phyloP scores from a whole-genome alignment of 805 yeast genomes.

The Nakazawaea ishiwadae region DNA sequence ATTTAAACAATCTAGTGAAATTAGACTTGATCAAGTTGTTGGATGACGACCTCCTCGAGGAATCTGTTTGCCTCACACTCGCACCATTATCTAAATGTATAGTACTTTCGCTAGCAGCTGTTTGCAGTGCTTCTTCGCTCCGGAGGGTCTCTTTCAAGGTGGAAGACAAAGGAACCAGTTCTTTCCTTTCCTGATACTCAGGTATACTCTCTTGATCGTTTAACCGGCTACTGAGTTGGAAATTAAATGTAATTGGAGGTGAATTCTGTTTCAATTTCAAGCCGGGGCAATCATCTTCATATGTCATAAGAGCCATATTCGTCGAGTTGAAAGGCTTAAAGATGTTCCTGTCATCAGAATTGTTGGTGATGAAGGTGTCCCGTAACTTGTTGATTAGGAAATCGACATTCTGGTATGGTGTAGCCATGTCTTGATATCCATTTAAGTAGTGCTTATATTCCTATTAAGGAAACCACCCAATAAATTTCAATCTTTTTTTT shows the following conservation, averaged over 20 bases:
- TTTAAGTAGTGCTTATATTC: background rate
- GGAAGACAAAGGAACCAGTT: background rate
- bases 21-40: conserved; percentile 9
- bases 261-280: background rate
- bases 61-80: background rate
- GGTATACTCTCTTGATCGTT: background rate
- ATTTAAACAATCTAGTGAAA: conserved; percentile 8
- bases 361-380: conserved; percentile 1
- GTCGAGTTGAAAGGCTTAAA: background rate
- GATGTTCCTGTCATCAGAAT: conserved; percentile 6
- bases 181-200: conserved; percentile 3
- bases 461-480: background rate
- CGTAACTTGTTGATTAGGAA: conserved; percentile 7
- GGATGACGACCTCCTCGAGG: conserved; percentile 1
- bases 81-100: background rate
- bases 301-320: background rate
- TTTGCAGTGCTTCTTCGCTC: background rate
- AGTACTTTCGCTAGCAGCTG: background rate
- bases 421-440: conserved; percentile 6
- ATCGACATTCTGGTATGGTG: conserved; percentile 8
- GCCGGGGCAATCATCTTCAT: conserved; percentile 1
- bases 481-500: background rate
- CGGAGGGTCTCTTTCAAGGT: conserved; percentile 6
- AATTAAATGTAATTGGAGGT: conserved; percentile 14
- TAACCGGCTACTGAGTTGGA: conserved; percentile 6